Evolutionary conservation across 169 alveolate genomes (phyloP).

Genomic region (Fabrea salina): DNA sequence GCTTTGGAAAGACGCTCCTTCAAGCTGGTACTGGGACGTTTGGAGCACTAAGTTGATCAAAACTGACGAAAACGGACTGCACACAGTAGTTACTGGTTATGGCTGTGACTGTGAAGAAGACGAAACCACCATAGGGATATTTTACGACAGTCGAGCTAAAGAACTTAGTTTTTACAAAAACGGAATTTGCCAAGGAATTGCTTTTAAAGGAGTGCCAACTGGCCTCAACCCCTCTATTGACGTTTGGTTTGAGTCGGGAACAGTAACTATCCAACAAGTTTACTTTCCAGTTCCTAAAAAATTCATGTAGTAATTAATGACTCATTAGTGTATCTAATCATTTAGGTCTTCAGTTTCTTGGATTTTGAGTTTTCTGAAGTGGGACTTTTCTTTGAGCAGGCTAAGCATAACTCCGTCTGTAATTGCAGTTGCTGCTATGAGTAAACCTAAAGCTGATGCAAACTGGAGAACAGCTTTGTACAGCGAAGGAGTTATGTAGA

Average conservation of each 20-base stretch:
- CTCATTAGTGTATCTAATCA: neutral
- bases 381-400: constrained; percentile 18
- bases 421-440: constrained; percentile 25
- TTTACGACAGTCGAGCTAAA: constrained; percentile 55
- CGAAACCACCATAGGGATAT: constrained; percentile 62
- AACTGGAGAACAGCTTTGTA: constrained; percentile 11
- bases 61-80: constrained; percentile 63
- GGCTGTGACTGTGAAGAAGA: constrained; percentile 70
- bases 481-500: neutral
- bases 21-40: constrained; percentile 60
- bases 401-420: constrained; percentile 36
- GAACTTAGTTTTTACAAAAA: constrained; percentile 63
- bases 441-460: constrained; percentile 20
- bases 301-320: neutral
- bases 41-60: constrained; percentile 67
- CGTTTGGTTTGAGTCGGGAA: constrained; percentile 65
- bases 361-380: constrained; percentile 16
- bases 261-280: neutral
- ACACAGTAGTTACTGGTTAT: constrained; percentile 57
- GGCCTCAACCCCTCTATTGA: constrained; percentile 65
- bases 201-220: constrained; percentile 65
- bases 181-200: constrained; percentile 66
- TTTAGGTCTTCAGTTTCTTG: constrained; percentile 21
- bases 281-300: neutral
- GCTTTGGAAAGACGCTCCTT: constrained; percentile 72